Evolutionary conservation across 75 land plant genomes (phyloP), one percentile per base, ranked within the genome.

Genomic region (Adiantum capillusveneris): DNA sequence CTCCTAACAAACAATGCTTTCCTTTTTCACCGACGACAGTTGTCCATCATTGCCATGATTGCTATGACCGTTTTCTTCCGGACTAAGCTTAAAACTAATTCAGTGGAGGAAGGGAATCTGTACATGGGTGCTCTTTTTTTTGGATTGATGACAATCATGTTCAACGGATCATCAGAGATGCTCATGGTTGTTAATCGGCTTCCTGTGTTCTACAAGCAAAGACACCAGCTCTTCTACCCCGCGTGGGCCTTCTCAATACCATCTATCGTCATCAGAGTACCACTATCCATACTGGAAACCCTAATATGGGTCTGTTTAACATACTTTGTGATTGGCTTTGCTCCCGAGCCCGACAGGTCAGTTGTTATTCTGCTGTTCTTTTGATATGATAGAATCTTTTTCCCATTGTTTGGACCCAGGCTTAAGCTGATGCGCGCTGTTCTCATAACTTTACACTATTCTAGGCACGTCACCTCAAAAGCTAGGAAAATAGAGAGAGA

Each of bases 281-380:
- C 82, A 11, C 19, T 56, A 5, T 75, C 82, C 6, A 7, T 80
- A 3, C 6, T 65, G 7, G 82, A 80, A 24, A 50, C 75, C 36
- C 53, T 29, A 0, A 53, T 68, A 18, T 80, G 78, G 75, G 43
- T 64, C 0, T 59, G 28, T 24, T 6, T 68, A 3, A 68, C 71
- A 1, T 68, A 68, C 66, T 74, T 72, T 54, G 81, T 69, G 17
- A 79, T 84, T 36, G 96, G 96, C 17, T 79, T 71, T 56, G 83
- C 86, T 50, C 80, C 96, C 28, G 45, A 63, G 58, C 64, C 75
- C 16, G 66, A 56, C 59, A 88, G 94, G 94, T 88, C 45, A 54
- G 21, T 25, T 16, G 22, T 5, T 34, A 34, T 34, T 34, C 7
- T 5, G 9, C 3, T 34, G 9, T 9, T 9, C 9, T 5, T 34